Conservation (phyloP, 2,329 filamentous ascomycete species). For the Fusarium virguliforme region DNA sequence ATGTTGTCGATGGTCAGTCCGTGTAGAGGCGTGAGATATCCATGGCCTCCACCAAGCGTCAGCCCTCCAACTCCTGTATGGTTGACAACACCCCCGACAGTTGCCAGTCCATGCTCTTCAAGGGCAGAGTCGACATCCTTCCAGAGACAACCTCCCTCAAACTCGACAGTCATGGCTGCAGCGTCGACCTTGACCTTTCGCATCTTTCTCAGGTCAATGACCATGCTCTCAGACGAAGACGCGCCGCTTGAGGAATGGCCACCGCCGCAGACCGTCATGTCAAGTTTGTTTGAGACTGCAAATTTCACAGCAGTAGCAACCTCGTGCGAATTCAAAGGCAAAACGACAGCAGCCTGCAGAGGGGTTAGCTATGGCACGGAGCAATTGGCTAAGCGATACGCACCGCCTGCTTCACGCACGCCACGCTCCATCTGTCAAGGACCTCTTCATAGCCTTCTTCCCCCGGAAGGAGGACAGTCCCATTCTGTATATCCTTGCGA, state of each 20-base stretch:
- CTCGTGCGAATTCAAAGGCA: constrained; percentile 58
- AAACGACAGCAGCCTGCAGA: constrained; percentile 59
- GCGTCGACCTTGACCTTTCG: constrained; percentile 64
- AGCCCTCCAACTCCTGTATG: constrained; percentile 75
- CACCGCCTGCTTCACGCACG: constrained; percentile 56
- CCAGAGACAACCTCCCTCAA: constrained; percentile 68
- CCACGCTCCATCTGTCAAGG: constrained; percentile 56
- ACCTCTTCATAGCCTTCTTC: constrained; percentile 53
- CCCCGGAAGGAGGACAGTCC: constrained; percentile 52
- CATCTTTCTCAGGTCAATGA: constrained; percentile 70
- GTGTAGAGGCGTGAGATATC: constrained; percentile 68
- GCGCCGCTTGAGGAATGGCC: constrained; percentile 70
- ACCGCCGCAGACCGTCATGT: constrained; percentile 68
- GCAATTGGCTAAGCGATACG: background rate
- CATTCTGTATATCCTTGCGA: constrained; percentile 29
- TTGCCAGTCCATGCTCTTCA: constrained; percentile 66
- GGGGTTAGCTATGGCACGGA: background rate
- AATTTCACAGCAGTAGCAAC: constrained; percentile 47
- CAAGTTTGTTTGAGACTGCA: constrained; percentile 56
- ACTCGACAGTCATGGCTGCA: constrained; percentile 61
- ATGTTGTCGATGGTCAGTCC: constrained; percentile 67
- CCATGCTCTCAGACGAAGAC: constrained; percentile 65
- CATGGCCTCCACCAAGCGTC: constrained; percentile 72
- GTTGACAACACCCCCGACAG: constrained; percentile 74
- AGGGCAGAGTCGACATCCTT: constrained; percentile 68